Conservation (phyloP, 176 grass and related monocot genomes). For the Triticum dicoccoides region DNA sequence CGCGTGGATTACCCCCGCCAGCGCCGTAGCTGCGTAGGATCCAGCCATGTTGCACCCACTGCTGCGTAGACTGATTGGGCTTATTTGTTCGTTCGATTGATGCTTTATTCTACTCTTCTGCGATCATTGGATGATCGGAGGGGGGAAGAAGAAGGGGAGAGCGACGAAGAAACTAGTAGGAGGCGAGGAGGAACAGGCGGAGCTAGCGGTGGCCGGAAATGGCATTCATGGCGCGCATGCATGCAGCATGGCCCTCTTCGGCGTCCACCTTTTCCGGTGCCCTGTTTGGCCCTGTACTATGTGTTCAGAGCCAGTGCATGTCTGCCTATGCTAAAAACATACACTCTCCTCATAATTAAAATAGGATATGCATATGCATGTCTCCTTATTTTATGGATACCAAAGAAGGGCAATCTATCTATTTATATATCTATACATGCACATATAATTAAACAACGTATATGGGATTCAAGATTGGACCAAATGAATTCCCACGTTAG, state of each 20-base stretch:
- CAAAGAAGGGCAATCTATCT: background rate
- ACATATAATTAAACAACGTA: too few relatives aligned
- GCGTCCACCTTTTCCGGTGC: background rate
- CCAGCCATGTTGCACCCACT: background rate
- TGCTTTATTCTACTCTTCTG: background rate
- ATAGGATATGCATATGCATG: too few relatives aligned
- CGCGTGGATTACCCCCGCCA: background rate
- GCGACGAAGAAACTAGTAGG: background rate
- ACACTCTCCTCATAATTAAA: background rate
- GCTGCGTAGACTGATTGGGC: too few relatives aligned
- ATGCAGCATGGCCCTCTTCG: background rate
- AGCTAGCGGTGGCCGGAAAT: background rate
- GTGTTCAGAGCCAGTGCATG: background rate
- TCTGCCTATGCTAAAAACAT: background rate
- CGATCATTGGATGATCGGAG: background rate
- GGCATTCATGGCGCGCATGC: background rate
- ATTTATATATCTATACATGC: background rate
- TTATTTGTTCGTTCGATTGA: too few relatives aligned
- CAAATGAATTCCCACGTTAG: background rate
- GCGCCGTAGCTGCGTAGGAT: background rate
- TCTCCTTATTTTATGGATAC: background rate
- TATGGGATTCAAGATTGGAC: background rate
- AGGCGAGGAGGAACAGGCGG: background rate
- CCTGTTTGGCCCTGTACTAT: background rate
- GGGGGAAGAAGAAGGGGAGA: background rate